Percentiles rank a stretch among this genome's conserved stretches.
phyloP scores from a whole-genome alignment of 331 rosid genomes.

The Erythrophleum ivorense region DNA sequence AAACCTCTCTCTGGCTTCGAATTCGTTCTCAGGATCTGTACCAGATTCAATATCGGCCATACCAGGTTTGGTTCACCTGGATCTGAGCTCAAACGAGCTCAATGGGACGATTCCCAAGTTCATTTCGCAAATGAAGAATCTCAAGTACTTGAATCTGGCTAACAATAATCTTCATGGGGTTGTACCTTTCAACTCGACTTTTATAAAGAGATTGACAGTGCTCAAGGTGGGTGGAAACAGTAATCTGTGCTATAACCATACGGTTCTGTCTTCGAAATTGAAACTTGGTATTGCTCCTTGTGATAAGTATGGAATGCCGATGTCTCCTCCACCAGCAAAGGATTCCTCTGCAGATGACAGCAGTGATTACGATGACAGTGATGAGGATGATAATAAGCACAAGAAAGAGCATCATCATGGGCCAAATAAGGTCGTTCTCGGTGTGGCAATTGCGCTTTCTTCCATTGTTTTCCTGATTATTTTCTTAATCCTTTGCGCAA shows the following conservation, averaged over 20 bases:
- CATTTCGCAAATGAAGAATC: conserved; percentile 72
- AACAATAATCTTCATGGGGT: conserved; percentile 76
- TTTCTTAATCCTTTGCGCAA: conserved; percentile 73
- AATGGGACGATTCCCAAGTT: conserved; percentile 87
- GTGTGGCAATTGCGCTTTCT: conserved; percentile 91
- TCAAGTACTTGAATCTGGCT: conserved; percentile 82
- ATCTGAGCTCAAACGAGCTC: conserved; percentile 90
- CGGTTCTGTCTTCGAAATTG: conserved; percentile 76
- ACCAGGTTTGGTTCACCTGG: conserved; percentile 68
- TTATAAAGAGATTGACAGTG: conserved; percentile 57
- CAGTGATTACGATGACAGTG: conserved; percentile 59
- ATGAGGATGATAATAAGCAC: conserved; percentile 44
- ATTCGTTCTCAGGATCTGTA: conserved; percentile 74
- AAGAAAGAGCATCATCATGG: conserved; percentile 73
- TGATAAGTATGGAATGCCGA: conserved; percentile 83
- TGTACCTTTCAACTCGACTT: conserved; percentile 70
- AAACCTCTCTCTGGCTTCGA: conserved; percentile 69
- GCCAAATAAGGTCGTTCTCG: conserved; percentile 94
- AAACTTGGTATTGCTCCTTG: conserved; percentile 92
- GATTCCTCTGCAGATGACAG: conserved; percentile 59
- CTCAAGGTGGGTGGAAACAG: conserved; percentile 73
- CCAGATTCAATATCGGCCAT: conserved; percentile 81
- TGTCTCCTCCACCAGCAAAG: conserved; percentile 75
- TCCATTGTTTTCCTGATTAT: conserved; percentile 88
- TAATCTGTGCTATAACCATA: conserved; percentile 77